Base-by-base conservation (phyloP, 148 eudicot genomes). In the Pharnaceum exiguum region DNA sequence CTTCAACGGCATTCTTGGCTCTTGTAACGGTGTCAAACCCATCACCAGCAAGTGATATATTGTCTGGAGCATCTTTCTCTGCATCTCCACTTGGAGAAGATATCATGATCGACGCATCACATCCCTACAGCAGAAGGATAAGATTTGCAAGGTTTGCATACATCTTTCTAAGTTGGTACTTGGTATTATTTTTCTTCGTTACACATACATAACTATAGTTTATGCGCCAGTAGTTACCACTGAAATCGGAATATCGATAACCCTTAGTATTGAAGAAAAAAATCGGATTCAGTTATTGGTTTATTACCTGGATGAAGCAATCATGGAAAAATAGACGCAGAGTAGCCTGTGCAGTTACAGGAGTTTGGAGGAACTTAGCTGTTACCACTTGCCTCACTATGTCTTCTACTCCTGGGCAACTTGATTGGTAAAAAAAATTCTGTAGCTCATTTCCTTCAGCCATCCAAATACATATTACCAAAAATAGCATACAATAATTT, bases 81-180 rank as follows among this genome's bases (percentile, higher is more conserved):
- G 95, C 97, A 18, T 87, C 84, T 3, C 71, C 57, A 19, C 62
- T 80, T 4, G 86, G 78, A 19, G 96, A 88, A 47, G 67, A 47
- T 12, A 90, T 82, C 75, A 90, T 55, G 38, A 84, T 57, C 0
- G 97, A 87, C 40, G 85, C 95, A 71, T 90, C 97, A 55, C 89
- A 84, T 28, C 97, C 97, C 95, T 90, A 40, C 29, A 72, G 31
- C 31, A 48, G 9, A 37, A 39, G 27, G 1, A 52, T 15, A 26
- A 16, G 12, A 17, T 24, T 19, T 19, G 38, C 22, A 53, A 5
- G 11, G 42, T 53, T 32, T 53, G 32, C 3, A 19, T 33, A 42
- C 43, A 35, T 22, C n/a, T 33, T 32, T 51, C 12, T 9, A 51
- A 18, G 4, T 16, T 31, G 9, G 3, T 9, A 32, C 23, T 8